Percentiles rank a stretch among this genome's conserved stretches.
phyloP scores from a whole-genome alignment of 1,139 yeast genomes.

The Blastobotrys capitulatus region DNA sequence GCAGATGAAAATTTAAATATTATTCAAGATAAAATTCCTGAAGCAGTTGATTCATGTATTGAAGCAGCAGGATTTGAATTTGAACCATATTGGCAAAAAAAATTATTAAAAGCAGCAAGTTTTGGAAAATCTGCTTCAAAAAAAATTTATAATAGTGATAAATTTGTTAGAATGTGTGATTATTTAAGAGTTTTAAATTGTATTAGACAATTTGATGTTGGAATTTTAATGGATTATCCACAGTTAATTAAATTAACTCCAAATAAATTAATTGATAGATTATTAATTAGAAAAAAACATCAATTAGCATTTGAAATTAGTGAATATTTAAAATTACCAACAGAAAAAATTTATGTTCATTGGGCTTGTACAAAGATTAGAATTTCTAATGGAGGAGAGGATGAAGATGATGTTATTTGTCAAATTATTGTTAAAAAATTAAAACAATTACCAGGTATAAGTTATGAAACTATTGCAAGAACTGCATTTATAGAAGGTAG shows the following conservation, averaged over 20 bases:
- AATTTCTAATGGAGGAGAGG: constrained; percentile 39
- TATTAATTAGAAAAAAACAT: constrained; percentile 58
- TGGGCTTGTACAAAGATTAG: constrained; percentile 81
- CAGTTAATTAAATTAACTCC: constrained; percentile 41
- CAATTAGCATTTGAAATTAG: constrained; percentile 59
- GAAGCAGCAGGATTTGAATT: constrained; percentile 75
- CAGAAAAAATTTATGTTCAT: constrained; percentile 55
- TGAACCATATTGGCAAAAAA: constrained; percentile 73
- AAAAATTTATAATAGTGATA: constrained; percentile 50
- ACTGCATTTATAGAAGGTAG: constrained; percentile 85
- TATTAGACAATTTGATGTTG: constrained; percentile 57
- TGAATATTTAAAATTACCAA: constrained; percentile 47
- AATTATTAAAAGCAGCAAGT: constrained; percentile 69
- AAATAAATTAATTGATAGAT: constrained; percentile 49
- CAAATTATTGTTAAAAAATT: constrained; percentile 46
- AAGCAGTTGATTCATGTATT: constrained; percentile 69
- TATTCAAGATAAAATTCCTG: constrained; percentile 42
- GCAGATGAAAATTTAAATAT: constrained; percentile 75
- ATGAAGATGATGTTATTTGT: constrained; percentile 58
- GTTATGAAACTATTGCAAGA: constrained; percentile 60
- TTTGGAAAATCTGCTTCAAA: constrained; percentile 74
- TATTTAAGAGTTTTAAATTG: constrained; percentile 64
- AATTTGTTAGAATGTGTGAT: constrained; percentile 57
- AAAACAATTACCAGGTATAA: constrained; percentile 36
- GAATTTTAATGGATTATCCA: constrained; percentile 57